Conservation (phyloP, 805 yeast species). For the Kuraishia capsulata region DNA sequence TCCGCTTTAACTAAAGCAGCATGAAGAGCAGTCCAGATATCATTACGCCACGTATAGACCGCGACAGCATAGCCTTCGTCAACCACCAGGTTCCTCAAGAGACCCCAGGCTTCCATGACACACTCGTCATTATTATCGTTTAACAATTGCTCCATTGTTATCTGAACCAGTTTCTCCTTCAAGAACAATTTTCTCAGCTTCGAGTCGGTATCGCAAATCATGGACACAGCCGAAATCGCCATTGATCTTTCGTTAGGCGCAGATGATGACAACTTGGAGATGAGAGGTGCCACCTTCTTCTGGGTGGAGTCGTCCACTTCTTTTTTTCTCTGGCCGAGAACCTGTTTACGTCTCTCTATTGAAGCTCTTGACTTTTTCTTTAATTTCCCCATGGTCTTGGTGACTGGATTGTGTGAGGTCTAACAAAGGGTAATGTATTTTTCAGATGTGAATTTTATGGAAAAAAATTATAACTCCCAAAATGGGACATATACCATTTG, state of each 20-base stretch:
- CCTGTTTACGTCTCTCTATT: slow-evolving; percentile 11
- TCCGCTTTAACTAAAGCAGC: slow-evolving; percentile 41
- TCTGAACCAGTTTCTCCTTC: slow-evolving; percentile 62
- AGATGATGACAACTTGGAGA: slow-evolving; percentile 52
- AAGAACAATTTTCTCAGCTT: slow-evolving; percentile 52
- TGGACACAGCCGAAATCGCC: slow-evolving; percentile 67
- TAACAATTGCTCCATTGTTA: slow-evolving; percentile 53
- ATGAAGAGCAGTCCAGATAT: slow-evolving; percentile 59
- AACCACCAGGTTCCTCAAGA: slow-evolving; percentile 68
- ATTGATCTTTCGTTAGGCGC: slow-evolving; percentile 66
- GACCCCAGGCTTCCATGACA: slow-evolving; percentile 72
- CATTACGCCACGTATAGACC: slow-evolving; percentile 65
- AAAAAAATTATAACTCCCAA: neutral
- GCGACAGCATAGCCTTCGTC: slow-evolving; percentile 87
- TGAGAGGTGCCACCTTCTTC: slow-evolving; percentile 58
- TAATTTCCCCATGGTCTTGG: slow-evolving; percentile 62
- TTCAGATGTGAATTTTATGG: too few species aligned
- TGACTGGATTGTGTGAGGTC: too few species aligned
- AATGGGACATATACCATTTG: neutral
- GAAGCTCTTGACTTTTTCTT: slow-evolving; percentile 56
- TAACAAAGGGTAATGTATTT: too few species aligned
- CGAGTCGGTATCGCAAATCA: slow-evolving; percentile 56
- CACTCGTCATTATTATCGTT: slow-evolving; percentile 66
- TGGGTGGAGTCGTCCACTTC: slow-evolving; percentile 4
- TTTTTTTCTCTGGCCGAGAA: neutral